Conservation (phyloP, 257 asterid species). For the Solanum peruvianum region DNA sequence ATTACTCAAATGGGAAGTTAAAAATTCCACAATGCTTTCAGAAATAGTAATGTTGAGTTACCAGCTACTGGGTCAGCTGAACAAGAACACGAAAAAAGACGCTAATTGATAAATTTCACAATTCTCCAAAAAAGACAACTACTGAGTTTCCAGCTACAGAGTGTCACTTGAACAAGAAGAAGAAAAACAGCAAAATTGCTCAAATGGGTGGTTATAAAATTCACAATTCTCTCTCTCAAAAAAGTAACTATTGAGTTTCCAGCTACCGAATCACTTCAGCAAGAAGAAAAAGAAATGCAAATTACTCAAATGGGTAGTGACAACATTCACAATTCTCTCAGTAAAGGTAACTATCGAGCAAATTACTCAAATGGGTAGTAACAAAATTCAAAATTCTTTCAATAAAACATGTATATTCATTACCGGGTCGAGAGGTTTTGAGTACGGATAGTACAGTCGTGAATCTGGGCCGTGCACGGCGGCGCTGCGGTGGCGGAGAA, state of each 20-base stretch:
- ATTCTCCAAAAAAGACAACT: neutral
- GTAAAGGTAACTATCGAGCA: neutral
- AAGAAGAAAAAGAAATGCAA: neutral
- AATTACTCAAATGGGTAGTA: neutral
- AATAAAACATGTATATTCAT: neutral
- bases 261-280: no score
- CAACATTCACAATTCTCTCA: neutral
- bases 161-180: neutral
- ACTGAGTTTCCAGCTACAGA: neutral
- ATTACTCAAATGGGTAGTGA: neutral
- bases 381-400: neutral
- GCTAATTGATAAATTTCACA: neutral
- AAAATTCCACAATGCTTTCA: neutral
- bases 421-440: slow-evolving; percentile 54
- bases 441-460: slow-evolving; percentile 38
- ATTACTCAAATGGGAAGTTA: neutral
- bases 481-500: slow-evolving; percentile 4
- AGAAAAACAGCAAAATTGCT: neutral
- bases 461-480: slow-evolving; percentile 20
- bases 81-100: neutral
- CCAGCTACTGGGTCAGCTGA: neutral
- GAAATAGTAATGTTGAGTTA: neutral
- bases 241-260: neutral
- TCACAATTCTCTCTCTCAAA: neutral
- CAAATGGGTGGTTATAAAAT: neutral